These are phyloP conservation scores for Leccinum obscurum DNA, from an alignment of 768 basidiomycete genomes.

Conservation along the genomic window DNA sequence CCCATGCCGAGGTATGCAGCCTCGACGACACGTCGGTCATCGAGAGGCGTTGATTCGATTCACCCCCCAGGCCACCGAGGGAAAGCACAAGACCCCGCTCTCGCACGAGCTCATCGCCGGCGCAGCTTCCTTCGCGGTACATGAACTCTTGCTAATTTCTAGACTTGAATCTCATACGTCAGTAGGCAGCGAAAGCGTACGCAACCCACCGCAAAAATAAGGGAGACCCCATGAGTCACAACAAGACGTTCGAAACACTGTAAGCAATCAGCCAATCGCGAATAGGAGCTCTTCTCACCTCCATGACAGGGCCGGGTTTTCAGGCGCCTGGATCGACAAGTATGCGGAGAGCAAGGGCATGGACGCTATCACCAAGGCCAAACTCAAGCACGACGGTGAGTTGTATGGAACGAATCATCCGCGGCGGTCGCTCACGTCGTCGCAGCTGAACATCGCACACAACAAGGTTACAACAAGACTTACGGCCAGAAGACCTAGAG, in stretches of 20 bases:
- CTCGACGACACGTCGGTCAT: background rate
- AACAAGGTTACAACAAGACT: background rate
- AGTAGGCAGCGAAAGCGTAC: slow-evolving; percentile 33
- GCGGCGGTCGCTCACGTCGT: slow-evolving; percentile 1
- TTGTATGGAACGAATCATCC: background rate
- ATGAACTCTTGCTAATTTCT: background rate
- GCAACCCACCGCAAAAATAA: slow-evolving; percentile 19
- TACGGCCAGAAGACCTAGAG: slow-evolving; percentile 1
- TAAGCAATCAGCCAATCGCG: slow-evolving; percentile 3
- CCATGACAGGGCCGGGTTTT: slow-evolving; percentile 23
- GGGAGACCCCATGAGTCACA: slow-evolving; percentile 26
- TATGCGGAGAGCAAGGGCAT: slow-evolving; percentile 28
- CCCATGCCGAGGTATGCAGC: slow-evolving; percentile 16
- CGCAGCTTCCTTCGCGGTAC: slow-evolving; percentile 32
- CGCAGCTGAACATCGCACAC: slow-evolving; percentile 17
- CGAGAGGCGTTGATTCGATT: background rate
- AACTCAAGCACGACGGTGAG: slow-evolving; percentile 28
- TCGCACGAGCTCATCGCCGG: slow-evolving; percentile 30
- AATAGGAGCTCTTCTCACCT: background rate
- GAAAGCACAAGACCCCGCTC: slow-evolving; percentile 21
- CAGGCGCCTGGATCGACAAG: slow-evolving; percentile 29
- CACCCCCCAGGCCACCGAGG: slow-evolving; percentile 14
- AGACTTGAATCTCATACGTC: background rate
- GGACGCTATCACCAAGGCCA: slow-evolving; percentile 15
- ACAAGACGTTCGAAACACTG: slow-evolving; percentile 24